phyloP scores from a whole-genome alignment of 1,139 yeast species.

The Debaryomyces udenii region DNA sequence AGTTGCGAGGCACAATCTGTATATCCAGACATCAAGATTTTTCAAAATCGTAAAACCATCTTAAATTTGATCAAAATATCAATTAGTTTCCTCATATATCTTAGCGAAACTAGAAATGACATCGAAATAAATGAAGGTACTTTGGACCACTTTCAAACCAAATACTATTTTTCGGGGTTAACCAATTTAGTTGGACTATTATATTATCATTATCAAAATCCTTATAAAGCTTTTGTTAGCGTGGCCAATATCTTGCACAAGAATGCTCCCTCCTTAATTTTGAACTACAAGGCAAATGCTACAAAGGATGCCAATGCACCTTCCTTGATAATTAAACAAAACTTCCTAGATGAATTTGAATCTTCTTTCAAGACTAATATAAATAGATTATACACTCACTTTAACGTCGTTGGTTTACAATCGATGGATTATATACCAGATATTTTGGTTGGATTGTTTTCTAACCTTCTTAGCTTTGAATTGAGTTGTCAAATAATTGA shows the following conservation, averaged over 20 bases:
- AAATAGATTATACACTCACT: constrained; percentile 53
- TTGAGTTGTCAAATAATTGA: constrained; percentile 47
- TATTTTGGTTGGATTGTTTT: constrained; percentile 23
- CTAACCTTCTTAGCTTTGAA: constrained; percentile 29
- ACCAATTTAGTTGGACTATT: constrained; percentile 44
- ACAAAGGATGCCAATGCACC: background rate
- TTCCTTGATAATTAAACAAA: constrained; percentile 17
- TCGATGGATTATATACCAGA: constrained; percentile 32
- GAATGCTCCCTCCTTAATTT: constrained; percentile 31
- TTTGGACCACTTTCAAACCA: constrained; percentile 11
- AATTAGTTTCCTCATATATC: constrained; percentile 26
- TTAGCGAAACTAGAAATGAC: constrained; percentile 20
- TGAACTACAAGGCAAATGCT: background rate
- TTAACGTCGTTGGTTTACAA: constrained; percentile 40
- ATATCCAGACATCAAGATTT: constrained; percentile 49
- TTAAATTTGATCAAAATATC: constrained; percentile 30
- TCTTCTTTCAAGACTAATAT: constrained; percentile 46
- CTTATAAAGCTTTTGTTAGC: constrained; percentile 44
- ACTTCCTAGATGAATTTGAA: constrained; percentile 43
- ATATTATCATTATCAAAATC: constrained; percentile 37
- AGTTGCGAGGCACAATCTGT: constrained; percentile 30
- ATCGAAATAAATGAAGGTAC: constrained; percentile 13
- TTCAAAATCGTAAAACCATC: constrained; percentile 35
- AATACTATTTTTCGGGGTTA: constrained; percentile 29
- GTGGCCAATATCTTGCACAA: constrained; percentile 47